Conservation (phyloP, 1,139 yeast genomes). For the Diutina neorugosa region DNA sequence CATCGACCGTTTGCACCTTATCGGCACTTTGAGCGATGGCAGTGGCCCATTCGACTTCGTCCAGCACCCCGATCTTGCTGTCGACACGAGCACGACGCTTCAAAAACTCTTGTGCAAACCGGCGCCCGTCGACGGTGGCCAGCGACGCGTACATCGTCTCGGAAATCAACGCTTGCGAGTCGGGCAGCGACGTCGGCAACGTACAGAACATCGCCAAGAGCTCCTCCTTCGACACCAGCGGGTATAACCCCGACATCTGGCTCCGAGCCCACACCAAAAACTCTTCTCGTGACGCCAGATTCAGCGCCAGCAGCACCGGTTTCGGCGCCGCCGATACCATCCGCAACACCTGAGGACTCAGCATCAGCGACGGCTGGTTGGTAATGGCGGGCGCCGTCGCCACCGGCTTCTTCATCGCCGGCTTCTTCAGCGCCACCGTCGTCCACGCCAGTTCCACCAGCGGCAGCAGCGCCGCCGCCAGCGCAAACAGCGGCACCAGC, state of each 20-base stretch:
- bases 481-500: conserved; percentile 14
- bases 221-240: conserved; percentile 65
- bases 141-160: conserved; percentile 89
- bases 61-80: conserved; percentile 35
- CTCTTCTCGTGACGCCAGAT: conserved; percentile 38
- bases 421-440: conserved; percentile 13
- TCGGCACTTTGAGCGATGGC: conserved; percentile 42
- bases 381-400: conserved; percentile 16
- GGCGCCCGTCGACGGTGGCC: conserved; percentile 86
- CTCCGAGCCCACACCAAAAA: conserved; percentile 78
- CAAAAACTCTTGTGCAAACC: conserved; percentile 84
- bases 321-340: conserved; percentile 28
- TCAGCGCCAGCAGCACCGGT: conserved; percentile 16
- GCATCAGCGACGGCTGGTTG: conserved; percentile 14
- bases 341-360: conserved; percentile 35
- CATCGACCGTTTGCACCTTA: conserved; percentile 38
- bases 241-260: conserved; percentile 59
- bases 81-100: conserved; percentile 69
- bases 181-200: conserved; percentile 54
- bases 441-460: conserved; percentile 32
- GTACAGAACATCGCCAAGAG: conserved; percentile 71
- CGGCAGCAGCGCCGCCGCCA: neutral
- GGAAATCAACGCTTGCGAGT: conserved; percentile 75
- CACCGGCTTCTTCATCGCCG: conserved; percentile 7
- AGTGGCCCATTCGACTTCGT: conserved; percentile 55